Evolutionary conservation across 192 early-diverging fungal species (phyloP).

Genomic region (Coemansia sp.): DNA sequence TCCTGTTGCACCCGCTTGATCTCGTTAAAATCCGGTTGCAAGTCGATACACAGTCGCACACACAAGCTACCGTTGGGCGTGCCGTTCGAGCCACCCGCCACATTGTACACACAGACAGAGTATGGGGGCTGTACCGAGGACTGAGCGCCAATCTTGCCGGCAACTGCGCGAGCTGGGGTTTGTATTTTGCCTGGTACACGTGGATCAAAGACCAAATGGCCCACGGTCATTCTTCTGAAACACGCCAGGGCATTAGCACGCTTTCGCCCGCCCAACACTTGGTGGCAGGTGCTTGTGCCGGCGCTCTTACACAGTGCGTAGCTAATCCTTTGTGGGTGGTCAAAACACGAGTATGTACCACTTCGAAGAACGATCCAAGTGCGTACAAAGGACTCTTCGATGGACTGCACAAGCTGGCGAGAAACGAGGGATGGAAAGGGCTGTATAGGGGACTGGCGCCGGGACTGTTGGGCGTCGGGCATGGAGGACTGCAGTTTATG

Average conservation of each 20-base stretch:
- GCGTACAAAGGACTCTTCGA: constrained; percentile 68
- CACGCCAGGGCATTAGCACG: constrained; percentile 48
- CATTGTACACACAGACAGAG: constrained; percentile 62
- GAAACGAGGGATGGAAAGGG: constrained; percentile 71
- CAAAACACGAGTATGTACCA: constrained; percentile 80
- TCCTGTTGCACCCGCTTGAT: constrained; percentile 88
- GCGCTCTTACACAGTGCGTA: constrained; percentile 67
- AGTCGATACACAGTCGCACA: constrained; percentile 60
- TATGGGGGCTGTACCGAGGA: constrained; percentile 86
- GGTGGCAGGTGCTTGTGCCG: constrained; percentile 74
- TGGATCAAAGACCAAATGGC: constrained; percentile 50
- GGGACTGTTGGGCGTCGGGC: constrained; percentile 88
- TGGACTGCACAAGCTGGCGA: constrained; percentile 59
- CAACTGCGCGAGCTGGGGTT: constrained; percentile 87
- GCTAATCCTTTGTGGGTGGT: constrained; percentile 85
- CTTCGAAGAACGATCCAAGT: constrained; percentile 55
- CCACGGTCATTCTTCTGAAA: constrained; percentile 42
- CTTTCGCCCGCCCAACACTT: constrained; percentile 79
- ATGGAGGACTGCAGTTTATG: constrained; percentile 98
- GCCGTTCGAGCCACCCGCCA: constrained; percentile 62
- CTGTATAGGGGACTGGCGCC: constrained; percentile 82
- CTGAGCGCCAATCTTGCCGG: constrained; percentile 87
- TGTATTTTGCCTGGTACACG: constrained; percentile 94
- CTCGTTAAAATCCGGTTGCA: constrained; percentile 90
- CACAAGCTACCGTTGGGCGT: constrained; percentile 61